Percentiles rank a stretch among this genome's conserved stretches.
Evolutionary conservation across 2,329 filamentous ascomycete genomes (phyloP).

Genomic region (Colletotrichum sp.): DNA sequence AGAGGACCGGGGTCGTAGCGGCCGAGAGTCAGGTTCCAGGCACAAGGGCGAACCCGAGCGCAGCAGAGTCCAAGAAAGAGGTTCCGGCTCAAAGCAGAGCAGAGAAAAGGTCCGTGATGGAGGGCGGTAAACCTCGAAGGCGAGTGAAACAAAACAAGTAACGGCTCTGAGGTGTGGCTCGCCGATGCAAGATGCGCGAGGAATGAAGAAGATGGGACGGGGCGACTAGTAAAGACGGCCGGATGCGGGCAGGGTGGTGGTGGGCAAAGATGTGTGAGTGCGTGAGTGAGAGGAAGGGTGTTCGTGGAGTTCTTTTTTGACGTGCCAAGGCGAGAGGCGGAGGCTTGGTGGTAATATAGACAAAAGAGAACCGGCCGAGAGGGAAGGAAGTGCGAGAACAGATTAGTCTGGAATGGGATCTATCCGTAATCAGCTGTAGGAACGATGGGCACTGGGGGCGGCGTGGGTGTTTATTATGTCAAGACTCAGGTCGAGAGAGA

Average conservation of each 20-base stretch:
- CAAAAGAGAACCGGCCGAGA: neutral
- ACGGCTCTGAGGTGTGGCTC: slow-evolving; percentile 3
- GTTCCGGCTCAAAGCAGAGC: neutral
- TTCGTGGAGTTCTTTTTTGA: neutral
- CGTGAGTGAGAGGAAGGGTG: neutral
- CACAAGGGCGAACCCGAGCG: neutral
- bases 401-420: neutral
- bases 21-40: neutral
- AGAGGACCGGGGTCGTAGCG: neutral
- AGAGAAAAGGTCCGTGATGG: neutral
- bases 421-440: neutral
- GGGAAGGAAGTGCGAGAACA: neutral
- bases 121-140: slow-evolving; percentile 3
- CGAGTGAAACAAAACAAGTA: slow-evolving; percentile 22
- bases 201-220: slow-evolving; percentile 11
- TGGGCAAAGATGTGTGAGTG: neutral
- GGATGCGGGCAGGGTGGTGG: neutral
- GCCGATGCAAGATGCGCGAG: neutral
- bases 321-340: slow-evolving; percentile 7
- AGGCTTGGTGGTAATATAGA: slow-evolving; percentile 2
- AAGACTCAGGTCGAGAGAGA: neutral
- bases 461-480: neutral
- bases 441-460: neutral
- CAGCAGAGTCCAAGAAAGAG: neutral
- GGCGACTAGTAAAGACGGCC: neutral